A percentile compares a stretch with the other conserved stretches of the same genome.
Conservation (phyloP, 2,329 filamentous ascomycete species). For the Ophiostoma quercus region DNA sequence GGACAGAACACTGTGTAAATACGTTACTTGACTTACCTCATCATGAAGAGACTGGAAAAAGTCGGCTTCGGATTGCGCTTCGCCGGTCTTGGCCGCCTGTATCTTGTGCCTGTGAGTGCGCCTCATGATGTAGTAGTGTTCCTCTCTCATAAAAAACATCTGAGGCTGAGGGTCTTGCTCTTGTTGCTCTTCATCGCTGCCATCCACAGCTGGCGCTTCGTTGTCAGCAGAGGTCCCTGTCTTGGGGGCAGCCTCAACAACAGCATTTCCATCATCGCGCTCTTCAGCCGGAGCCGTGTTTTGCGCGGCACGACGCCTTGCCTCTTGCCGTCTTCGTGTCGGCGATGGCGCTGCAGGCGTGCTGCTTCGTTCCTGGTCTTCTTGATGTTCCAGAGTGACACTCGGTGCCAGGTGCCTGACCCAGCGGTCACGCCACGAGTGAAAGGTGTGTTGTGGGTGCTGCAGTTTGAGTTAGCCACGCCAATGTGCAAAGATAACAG, state of each 20-base stretch:
- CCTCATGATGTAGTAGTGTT: not conserved
- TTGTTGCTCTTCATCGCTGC: not conserved
- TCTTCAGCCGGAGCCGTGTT: not conserved
- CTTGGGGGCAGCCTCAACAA: not conserved
- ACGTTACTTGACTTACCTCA: not conserved
- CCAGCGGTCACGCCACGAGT: slow-evolving; percentile 32
- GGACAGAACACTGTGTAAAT: not conserved
- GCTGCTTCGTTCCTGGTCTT: not conserved
- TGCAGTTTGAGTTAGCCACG: slow-evolving; percentile 21
- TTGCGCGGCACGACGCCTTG: not conserved
- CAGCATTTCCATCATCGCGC: not conserved
- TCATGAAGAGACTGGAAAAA: not conserved
- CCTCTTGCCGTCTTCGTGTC: not conserved
- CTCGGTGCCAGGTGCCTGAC: not conserved
- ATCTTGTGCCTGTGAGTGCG: not conserved
- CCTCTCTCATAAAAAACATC: not conserved
- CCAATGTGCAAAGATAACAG: not conserved
- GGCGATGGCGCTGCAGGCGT: not conserved
- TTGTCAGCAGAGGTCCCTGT: not conserved
- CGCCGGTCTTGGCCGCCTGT: not conserved
- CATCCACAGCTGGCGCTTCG: not conserved
- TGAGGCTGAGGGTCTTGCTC: not conserved
- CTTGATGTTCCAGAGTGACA: not conserved
- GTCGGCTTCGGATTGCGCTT: not conserved
- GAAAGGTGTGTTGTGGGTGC: slow-evolving; percentile 34